phyloP scores from a whole-genome alignment of 2,329 filamentous ascomycete species.

The Chaetomiaceae sp. region DNA sequence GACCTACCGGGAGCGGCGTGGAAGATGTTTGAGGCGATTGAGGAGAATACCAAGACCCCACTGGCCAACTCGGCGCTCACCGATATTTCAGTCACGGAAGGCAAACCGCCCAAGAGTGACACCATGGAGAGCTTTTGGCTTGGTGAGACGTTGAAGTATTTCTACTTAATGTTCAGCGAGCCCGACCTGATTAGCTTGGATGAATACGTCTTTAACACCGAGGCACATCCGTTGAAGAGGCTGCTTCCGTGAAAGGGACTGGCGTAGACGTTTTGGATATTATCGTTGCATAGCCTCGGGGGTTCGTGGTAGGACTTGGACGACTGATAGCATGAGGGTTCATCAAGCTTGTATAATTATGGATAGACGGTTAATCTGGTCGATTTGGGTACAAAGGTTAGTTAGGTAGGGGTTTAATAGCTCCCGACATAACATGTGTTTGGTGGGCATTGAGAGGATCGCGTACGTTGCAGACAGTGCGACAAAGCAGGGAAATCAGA shows the following conservation, averaged over 20 bases:
- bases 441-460: too few species aligned
- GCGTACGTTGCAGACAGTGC: too few species aligned
- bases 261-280: not conserved
- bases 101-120: slow-evolving; percentile 37
- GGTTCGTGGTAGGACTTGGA: too few species aligned
- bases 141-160: slow-evolving; percentile 30
- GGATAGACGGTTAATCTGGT: too few species aligned
- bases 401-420: too few species aligned
- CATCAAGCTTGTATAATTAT: too few species aligned
- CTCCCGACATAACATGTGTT: too few species aligned
- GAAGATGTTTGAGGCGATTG: slow-evolving; percentile 48
- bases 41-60: slow-evolving; percentile 43
- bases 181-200: slow-evolving; percentile 28
- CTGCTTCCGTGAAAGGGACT: slow-evolving; percentile 9
- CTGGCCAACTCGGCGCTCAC: slow-evolving; percentile 45
- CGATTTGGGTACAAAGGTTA: too few species aligned
- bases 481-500: too few species aligned
- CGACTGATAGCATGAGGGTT: too few species aligned
- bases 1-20: slow-evolving; percentile 49
- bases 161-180: slow-evolving; percentile 28
- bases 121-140: slow-evolving; percentile 35
- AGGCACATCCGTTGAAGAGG: slow-evolving; percentile 27
- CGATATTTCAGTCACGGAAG: slow-evolving; percentile 42
- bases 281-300: too few species aligned
- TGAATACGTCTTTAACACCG: slow-evolving; percentile 28